Evolutionary conservation across 1,284 basidiomycete species (phyloP).

Genomic region (Moniliophthora roreri): DNA sequence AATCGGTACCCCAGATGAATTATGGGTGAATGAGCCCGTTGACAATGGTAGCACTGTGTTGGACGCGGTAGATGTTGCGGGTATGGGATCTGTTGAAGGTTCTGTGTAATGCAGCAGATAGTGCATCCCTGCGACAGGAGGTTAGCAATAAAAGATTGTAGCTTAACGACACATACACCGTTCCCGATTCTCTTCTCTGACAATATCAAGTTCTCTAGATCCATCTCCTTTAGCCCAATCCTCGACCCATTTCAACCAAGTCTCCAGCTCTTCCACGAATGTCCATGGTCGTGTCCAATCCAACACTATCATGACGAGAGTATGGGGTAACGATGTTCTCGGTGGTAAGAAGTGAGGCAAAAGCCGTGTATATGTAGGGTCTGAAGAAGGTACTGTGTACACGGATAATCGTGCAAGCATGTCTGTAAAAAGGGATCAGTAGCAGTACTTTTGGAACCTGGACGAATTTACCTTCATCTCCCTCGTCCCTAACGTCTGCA

Average conservation of each 20-base stretch:
- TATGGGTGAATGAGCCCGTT: conserved; percentile 79
- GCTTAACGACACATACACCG: conserved; percentile 56
- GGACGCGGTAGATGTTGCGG: conserved; percentile 55
- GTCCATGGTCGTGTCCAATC: conserved; percentile 96
- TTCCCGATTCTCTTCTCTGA: conserved; percentile 79
- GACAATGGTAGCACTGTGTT: conserved; percentile 76
- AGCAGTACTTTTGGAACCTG: conserved; percentile 13
- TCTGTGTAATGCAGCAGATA: conserved; percentile 90
- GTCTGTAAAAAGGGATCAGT: conserved; percentile 45
- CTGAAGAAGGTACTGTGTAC: conserved; percentile 84
- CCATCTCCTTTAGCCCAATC: conserved; percentile 73
- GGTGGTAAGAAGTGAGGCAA: conserved; percentile 84
- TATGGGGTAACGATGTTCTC: conserved; percentile 67
- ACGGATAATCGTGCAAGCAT: conserved; percentile 85
- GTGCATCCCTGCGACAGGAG: conserved; percentile 66
- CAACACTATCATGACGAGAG: conserved; percentile 84
- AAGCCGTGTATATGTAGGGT: conserved; percentile 72
- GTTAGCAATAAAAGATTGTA: conserved; percentile 7
- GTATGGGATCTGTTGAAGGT: conserved; percentile 65
- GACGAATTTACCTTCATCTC: conserved; percentile 71
- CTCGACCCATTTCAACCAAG: conserved; percentile 87
- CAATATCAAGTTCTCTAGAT: conserved; percentile 66
- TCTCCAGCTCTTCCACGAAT: conserved; percentile 85
- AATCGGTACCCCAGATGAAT: conserved; percentile 82
- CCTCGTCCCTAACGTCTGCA: conserved; percentile 82